These are phyloP conservation scores for Mycena sp. DNA, from an alignment of 1,284 basidiomycete species.

Conservation along the genomic window DNA sequence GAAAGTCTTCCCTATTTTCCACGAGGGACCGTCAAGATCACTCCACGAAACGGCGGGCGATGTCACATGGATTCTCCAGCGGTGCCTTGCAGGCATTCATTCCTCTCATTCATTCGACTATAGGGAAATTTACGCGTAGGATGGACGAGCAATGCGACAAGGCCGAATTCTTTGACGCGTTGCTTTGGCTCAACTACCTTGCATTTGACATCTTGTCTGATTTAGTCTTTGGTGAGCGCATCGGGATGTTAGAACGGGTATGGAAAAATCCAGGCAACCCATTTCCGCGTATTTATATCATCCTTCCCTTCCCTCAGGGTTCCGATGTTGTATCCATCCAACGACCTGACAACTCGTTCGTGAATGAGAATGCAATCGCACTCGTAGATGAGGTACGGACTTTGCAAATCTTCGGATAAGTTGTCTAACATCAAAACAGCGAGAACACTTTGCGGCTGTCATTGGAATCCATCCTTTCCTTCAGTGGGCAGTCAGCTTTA, in stretches of 20 bases:
- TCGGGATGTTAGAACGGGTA: constrained; percentile 55
- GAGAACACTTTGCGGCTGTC: constrained; percentile 38
- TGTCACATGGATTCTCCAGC: constrained; percentile 38
- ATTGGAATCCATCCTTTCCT: constrained; percentile 27
- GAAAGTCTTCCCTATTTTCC: constrained; percentile 38
- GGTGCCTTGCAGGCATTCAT: constrained; percentile 33
- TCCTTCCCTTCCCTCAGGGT: constrained; percentile 29
- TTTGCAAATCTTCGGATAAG: not conserved
- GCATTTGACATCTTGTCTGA: constrained; percentile 58
- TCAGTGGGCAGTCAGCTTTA: not conserved
- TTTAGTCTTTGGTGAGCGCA: constrained; percentile 52
- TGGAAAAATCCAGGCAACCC: not conserved
- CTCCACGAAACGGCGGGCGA: constrained; percentile 34
- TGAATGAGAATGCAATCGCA: constrained; percentile 36
- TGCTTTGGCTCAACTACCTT: constrained; percentile 54
- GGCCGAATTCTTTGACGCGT: constrained; percentile 34
- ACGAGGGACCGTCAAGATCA: constrained; percentile 37
- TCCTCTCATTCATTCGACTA: constrained; percentile 30
- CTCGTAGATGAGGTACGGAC: constrained; percentile 40
- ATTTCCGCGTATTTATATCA: too few species aligned
- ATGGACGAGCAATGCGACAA: constrained; percentile 33
- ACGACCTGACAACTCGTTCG: constrained; percentile 26
- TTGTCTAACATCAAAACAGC: constrained; percentile 30
- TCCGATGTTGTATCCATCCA: constrained; percentile 36
- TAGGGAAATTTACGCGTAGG: constrained; percentile 29